phyloP scores from a whole-genome alignment of 2,329 filamentous ascomycete species.

The Cephalotrichum gorgonifer region DNA sequence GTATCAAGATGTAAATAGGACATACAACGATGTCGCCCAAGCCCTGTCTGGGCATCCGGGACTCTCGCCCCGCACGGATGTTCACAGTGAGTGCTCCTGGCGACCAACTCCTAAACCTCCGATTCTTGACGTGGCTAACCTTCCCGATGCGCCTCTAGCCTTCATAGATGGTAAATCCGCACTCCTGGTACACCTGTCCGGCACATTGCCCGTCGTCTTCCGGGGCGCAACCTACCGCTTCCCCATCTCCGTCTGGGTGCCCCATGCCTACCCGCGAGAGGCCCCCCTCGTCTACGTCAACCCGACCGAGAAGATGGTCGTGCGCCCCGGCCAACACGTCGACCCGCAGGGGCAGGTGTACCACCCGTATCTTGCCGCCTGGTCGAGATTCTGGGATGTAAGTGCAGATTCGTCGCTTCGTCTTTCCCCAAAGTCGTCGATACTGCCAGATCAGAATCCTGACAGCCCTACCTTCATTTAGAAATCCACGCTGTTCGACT shows the following conservation, averaged over 20 bases:
- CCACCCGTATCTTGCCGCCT: constrained; percentile 88
- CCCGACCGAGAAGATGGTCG: constrained; percentile 77
- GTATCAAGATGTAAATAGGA: constrained; percentile 86
- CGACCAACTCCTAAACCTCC: background rate
- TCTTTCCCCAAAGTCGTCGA: too few relatives aligned
- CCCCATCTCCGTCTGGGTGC: constrained; percentile 86
- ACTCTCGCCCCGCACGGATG: constrained; percentile 78
- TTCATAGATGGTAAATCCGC: constrained; percentile 82
- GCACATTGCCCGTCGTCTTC: constrained; percentile 86
- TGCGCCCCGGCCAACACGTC: constrained; percentile 89
- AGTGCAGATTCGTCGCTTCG: constrained; percentile 24
- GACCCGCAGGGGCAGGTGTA: constrained; percentile 89
- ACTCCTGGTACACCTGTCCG: constrained; percentile 74
- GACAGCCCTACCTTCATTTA: constrained; percentile 19
- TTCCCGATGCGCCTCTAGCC: constrained; percentile 38
- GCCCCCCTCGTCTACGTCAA: constrained; percentile 82
- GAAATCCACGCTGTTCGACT: constrained; percentile 79
- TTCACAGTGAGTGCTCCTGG: constrained; percentile 62
- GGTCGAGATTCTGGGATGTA: constrained; percentile 85
- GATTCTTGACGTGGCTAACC: background rate
- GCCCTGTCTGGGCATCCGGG: constrained; percentile 70
- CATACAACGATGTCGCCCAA: constrained; percentile 84
- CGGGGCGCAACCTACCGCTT: constrained; percentile 84
- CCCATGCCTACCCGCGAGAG: constrained; percentile 79
- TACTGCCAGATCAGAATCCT: constrained; percentile 7